A percentile compares a stretch with the other conserved stretches of the same genome.
Evolutionary conservation across 495 filamentous ascomycete species (phyloP).

Genomic region (Bathelium albidoporum): DNA sequence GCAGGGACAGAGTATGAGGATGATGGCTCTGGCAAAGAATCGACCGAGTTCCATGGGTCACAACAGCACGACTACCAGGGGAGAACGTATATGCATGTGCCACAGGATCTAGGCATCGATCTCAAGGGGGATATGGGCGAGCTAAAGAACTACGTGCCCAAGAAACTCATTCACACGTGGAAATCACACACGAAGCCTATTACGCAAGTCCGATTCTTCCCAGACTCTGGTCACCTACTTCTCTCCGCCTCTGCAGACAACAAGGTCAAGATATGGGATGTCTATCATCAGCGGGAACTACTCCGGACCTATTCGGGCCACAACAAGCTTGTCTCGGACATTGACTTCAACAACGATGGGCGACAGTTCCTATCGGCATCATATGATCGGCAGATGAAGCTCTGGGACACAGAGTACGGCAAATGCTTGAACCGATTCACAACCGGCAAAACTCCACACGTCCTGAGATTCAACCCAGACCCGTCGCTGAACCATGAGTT

Average conservation of each 20-base stretch:
- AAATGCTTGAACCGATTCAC: constrained; percentile 76
- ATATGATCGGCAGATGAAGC: constrained; percentile 88
- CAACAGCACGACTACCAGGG: constrained; percentile 83
- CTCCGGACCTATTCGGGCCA: constrained; percentile 85
- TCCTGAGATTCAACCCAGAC: constrained; percentile 82
- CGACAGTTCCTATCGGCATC: constrained; percentile 81
- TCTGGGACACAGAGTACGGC: constrained; percentile 97
- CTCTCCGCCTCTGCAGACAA: constrained; percentile 77
- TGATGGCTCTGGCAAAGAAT: constrained; percentile 48
- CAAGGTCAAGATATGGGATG: constrained; percentile 90
- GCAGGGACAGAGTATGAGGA: constrained; percentile 51
- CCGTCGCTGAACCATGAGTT: constrained; percentile 75
- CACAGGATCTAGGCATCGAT: constrained; percentile 89
- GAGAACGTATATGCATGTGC: constrained; percentile 88
- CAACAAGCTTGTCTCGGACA: constrained; percentile 79
- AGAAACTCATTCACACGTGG: constrained; percentile 86
- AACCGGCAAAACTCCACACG: constrained; percentile 89
- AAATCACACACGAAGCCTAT: constrained; percentile 77
- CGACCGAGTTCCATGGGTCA: constrained; percentile 78
- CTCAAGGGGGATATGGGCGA: constrained; percentile 64
- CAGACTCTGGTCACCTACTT: constrained; percentile 73
- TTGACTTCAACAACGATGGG: constrained; percentile 75
- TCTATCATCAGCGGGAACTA: constrained; percentile 78
- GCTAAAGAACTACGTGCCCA: constrained; percentile 80
- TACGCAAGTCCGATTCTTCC: constrained; percentile 80